Percentiles rank a stretch among this genome's conserved stretches.
phyloP scores from a whole-genome alignment of 169 alveolate genomes.

The Cryptosporidium andersoni region DNA sequence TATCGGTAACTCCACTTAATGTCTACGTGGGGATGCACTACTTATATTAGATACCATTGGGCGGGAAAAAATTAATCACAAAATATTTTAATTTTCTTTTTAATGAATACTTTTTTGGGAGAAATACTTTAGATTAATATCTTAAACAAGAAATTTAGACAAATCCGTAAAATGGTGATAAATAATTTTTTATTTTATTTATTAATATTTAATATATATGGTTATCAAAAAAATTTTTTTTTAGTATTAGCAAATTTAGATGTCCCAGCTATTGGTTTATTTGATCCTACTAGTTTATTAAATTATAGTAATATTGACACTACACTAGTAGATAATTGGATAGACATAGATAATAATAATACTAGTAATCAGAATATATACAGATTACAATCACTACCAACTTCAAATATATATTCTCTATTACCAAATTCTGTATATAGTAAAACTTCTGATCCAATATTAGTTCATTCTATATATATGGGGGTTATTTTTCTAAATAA shows the following conservation, averaged over 20 bases:
- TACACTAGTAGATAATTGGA: slow-evolving; percentile 30
- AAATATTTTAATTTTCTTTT: too few species aligned
- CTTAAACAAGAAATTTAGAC: too few species aligned
- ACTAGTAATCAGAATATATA: background rate
- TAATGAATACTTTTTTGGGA: too few species aligned
- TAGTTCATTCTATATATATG: slow-evolving; percentile 10
- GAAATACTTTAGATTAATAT: too few species aligned
- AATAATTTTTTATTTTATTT: too few species aligned
- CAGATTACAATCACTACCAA: slow-evolving; percentile 2
- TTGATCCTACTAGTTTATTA: slow-evolving; percentile 59
- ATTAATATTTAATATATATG: too few species aligned
- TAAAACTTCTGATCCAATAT: slow-evolving; percentile 20
- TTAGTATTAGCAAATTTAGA: too few species aligned
- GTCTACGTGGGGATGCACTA: background rate
- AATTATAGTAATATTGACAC: slow-evolving; percentile 11
- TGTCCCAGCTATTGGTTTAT: slow-evolving; percentile 17
- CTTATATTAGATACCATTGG: background rate
- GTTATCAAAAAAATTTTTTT: too few species aligned
- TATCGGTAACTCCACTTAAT: background rate
- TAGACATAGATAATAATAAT: slow-evolving; percentile 1
- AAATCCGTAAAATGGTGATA: too few species aligned
- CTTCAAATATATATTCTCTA: slow-evolving; percentile 4
- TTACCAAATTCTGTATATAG: slow-evolving; percentile 34
- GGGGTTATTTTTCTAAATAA: slow-evolving; percentile 43
- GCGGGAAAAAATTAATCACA: too few species aligned